phyloP scores from a whole-genome alignment of 2,329 filamentous ascomycete species.

The Fusarium xylarioides region DNA sequence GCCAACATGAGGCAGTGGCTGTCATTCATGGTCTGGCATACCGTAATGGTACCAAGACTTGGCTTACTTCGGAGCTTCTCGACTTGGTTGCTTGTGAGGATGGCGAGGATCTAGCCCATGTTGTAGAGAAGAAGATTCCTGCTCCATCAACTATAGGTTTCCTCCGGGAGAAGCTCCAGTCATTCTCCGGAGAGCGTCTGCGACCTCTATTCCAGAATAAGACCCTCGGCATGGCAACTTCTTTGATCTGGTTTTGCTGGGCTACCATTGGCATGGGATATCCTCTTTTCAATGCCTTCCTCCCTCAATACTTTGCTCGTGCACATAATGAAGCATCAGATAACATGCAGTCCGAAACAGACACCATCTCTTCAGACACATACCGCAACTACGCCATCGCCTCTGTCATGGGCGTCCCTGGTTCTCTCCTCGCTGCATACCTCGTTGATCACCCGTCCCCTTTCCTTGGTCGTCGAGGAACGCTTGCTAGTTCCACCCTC shows the following conservation, averaged over 20 bases:
- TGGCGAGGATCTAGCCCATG: constrained; percentile 39
- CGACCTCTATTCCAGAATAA: constrained; percentile 69
- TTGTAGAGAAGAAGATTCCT: constrained; percentile 17
- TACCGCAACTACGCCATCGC: constrained; percentile 89
- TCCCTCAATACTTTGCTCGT: constrained; percentile 81
- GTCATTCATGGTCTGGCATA: constrained; percentile 82
- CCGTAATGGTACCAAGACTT: constrained; percentile 75
- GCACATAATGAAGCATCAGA: constrained; percentile 55
- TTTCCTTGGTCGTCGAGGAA: constrained; percentile 74
- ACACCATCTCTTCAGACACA: constrained; percentile 57
- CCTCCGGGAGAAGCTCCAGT: constrained; percentile 66
- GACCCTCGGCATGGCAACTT: constrained; percentile 61
- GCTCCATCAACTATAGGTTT: constrained; percentile 49
- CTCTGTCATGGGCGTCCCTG: constrained; percentile 78
- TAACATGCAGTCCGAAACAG: constrained; percentile 44
- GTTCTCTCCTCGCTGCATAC: constrained; percentile 77
- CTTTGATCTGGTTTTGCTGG: constrained; percentile 81
- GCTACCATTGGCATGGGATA: constrained; percentile 85
- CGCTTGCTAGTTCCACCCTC: constrained; percentile 73
- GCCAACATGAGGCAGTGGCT: constrained; percentile 80
- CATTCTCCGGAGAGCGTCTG: constrained; percentile 74
- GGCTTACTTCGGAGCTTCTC: constrained; percentile 77
- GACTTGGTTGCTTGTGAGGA: constrained; percentile 62
- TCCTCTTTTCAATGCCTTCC: constrained; percentile 87
- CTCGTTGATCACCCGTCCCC: constrained; percentile 73